Conservation (phyloP, 495 filamentous ascomycete species). For the Ascodesmis nigricans region DNA sequence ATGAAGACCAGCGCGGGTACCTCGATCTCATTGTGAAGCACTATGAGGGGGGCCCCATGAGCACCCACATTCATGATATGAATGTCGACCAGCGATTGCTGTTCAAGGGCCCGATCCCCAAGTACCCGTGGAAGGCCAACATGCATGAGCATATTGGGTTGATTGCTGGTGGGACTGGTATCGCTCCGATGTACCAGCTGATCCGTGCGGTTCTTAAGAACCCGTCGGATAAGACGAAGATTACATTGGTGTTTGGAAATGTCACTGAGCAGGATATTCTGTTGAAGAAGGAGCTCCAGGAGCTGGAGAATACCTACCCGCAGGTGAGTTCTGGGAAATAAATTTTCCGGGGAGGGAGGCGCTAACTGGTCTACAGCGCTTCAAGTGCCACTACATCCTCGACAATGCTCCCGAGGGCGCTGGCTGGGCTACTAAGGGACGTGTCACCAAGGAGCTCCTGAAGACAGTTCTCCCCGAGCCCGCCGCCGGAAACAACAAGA, state of each 20-base stretch:
- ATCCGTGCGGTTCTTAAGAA: constrained; percentile 73
- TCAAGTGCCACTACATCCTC: constrained; percentile 73
- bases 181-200: constrained; percentile 83
- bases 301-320: constrained; percentile 82
- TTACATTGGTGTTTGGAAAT: constrained; percentile 84
- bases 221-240: constrained; percentile 87
- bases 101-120: constrained; percentile 86
- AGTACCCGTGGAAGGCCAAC: constrained; percentile 78
- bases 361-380: too few species aligned
- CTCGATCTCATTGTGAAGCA: constrained; percentile 79
- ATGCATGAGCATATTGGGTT: constrained; percentile 89
- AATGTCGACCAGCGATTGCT: constrained; percentile 53
- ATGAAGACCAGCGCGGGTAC: constrained; percentile 58
- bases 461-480: constrained; percentile 86
- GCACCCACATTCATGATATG: constrained; percentile 65
- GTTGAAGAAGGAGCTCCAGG: constrained; percentile 55
- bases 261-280: constrained; percentile 69
- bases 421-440: constrained; percentile 52
- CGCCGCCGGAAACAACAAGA: constrained; percentile 70
- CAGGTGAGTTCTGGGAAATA: too few species aligned
- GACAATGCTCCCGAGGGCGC: constrained; percentile 56
- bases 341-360: too few species aligned
- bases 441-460: constrained; percentile 65
- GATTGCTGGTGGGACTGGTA: constrained; percentile 86
- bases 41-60: constrained; percentile 83